Evolutionary conservation across 352 stramenopile species (phyloP).

Genomic region (Phytophthora fragariaefolia): DNA sequence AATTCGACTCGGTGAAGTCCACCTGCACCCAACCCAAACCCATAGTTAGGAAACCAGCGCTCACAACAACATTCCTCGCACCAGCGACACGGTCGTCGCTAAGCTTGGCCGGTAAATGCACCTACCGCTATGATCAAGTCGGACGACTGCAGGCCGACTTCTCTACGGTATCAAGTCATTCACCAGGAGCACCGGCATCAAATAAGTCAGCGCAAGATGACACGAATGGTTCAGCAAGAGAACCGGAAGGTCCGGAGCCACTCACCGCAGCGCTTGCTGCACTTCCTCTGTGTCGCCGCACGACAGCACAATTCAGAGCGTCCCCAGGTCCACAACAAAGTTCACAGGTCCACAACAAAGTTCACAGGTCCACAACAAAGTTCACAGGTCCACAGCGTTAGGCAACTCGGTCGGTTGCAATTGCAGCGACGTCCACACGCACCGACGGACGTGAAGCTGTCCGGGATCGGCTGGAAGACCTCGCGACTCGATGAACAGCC

Average conservation of each 20-base stretch:
- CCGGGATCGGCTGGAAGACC: slow-evolving; percentile 42
- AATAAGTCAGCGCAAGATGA: slow-evolving; percentile 3
- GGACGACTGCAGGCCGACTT: slow-evolving; percentile 67
- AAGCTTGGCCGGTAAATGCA: too few species aligned
- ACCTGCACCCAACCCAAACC: slow-evolving; percentile 22
- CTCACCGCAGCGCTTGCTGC: slow-evolving; percentile 48
- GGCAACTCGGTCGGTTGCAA: too few species aligned
- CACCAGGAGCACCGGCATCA: background rate
- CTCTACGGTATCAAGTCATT: slow-evolving; percentile 20
- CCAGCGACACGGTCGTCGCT: too few species aligned
- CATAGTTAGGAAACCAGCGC: background rate
- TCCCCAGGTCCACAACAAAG: slow-evolving; percentile 3
- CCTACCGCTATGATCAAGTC: slow-evolving; percentile 65
- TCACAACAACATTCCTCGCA: too few species aligned
- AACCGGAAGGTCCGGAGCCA: background rate
- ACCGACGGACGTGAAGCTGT: slow-evolving; percentile 42
- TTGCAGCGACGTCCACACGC: slow-evolving; percentile 2
- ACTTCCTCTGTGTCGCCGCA: slow-evolving; percentile 48
- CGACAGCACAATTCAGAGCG: background rate
- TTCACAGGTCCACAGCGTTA: too few species aligned
- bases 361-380: too few species aligned
- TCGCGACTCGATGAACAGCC: slow-evolving; percentile 36
- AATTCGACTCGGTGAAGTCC: slow-evolving; percentile 78
- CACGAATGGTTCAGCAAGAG: background rate
- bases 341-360: background rate